Conservation (phyloP, 1,284 basidiomycete genomes). For the Ganoderma resinaceum region DNA sequence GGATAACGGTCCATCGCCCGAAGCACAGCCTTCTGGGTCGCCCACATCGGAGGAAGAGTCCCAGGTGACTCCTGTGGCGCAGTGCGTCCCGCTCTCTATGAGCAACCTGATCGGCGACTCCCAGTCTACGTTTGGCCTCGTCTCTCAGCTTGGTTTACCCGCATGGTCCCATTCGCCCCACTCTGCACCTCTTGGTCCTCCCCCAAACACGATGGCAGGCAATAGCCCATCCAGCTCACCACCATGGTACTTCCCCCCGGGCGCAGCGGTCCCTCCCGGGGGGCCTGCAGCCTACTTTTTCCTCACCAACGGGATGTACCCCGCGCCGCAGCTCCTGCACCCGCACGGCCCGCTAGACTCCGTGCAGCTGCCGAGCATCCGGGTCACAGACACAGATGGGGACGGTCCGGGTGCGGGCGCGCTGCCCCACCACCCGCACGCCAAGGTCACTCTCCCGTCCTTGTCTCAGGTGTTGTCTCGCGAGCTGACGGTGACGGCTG, state of each 20-base stretch:
- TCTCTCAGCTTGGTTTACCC: background rate
- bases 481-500: conserved; percentile 21
- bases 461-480: conserved; percentile 17
- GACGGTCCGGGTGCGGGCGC: background rate
- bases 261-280: background rate
- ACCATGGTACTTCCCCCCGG: conserved; percentile 5
- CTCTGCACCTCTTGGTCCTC: background rate
- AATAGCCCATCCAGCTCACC: background rate
- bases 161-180: background rate
- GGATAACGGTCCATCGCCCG: background rate
- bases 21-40: background rate
- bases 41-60: too few relatives aligned
- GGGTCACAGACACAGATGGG: conserved; percentile 2
- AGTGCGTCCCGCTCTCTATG: background rate
- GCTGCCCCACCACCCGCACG: background rate
- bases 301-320: conserved; percentile 6
- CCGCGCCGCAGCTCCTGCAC: background rate
- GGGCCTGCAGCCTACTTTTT: background rate
- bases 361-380: conserved; percentile 23
- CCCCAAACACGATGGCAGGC: background rate
- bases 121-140: background rate
- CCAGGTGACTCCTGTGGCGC: background rate
- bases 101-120: background rate
- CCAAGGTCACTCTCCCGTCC: conserved; percentile 24
- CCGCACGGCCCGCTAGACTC: background rate